Base-by-base conservation (phyloP, 768 basidiomycete genomes). In the Phlebiopsis gigantea region DNA sequence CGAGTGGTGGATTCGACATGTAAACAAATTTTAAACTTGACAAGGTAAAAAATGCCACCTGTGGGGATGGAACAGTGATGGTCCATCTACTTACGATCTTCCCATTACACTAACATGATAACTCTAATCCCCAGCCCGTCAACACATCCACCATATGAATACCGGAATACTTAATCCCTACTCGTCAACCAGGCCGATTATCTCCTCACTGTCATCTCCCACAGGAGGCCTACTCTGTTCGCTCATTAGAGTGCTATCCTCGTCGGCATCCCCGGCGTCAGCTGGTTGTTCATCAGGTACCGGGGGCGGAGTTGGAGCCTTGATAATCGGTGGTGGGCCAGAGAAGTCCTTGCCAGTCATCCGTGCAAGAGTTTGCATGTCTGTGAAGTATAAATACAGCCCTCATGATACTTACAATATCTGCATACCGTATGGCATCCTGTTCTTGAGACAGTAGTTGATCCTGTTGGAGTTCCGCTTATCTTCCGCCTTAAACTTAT, bases 401-500 rank as follows among this genome's bases (percentile, higher is more conserved):
- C 34, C 3, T 9, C 34, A 8, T 50, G n/a, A 21, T 7, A 22
- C 50, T 5, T n/a, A n/a, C 14, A 26, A 30, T 7, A n/a, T 5
- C 14, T 25, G 73, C 81, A 61, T 63, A 90, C 89, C 89, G 60
- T 90, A 88, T 52, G 90, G 90, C 43, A 81, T 77, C 60, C 83
- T 80, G 63, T 88, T 84, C 57, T 82, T 82, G n/a, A 95, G 71
- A 66, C 84, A 88, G 59, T 81, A 76, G 58, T 84, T 87, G 56
- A 96, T 88, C 46, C 86, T 77, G n/a, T 77, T 79, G 26, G 84
- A 78, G 67, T 94, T 87, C 67, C 81, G 83, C 72, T 81, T 90
- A 68, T 94, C 93, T 69, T 96, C 94, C 0, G 84, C 79, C 64
- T 91, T 94, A 75, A 93, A 96, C 67, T 96, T 96, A 69, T 90